Evolutionary conservation across 1,139 yeast genomes (phyloP), one percentile per base, ranked within the genome.

Genomic region (Magnusiomyces suaveolens): DNA sequence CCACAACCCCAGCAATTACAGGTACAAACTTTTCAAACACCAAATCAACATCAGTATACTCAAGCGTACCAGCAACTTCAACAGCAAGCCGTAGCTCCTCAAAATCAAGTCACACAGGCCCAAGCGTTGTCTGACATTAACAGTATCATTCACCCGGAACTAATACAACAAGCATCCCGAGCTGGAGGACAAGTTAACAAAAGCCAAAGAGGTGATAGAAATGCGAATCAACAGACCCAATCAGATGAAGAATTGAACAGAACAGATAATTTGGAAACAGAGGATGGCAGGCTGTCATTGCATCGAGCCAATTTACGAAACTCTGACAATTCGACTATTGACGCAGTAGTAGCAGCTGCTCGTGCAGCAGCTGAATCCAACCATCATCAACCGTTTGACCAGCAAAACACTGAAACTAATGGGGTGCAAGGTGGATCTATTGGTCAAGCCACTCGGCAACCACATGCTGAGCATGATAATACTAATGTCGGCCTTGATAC

Each of bases 1-100:
- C n/a, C n/a, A n/a, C n/a, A n/a, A n/a, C n/a, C n/a, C n/a, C 10
- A 29, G 6, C 48, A 46, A 29, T 2, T 16, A 20, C 48, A 46
- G 21, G 25, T 6, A 2, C 44, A 41, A 41, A 43, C 44, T 56
- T 56, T 61, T 58, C 55, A 60, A 61, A 51, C 54, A 56, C 56
- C 62, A 58, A 54, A 60, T 60, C 52, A 55, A 57, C 58, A 58
- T 62, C 59, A 43, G 61, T 62, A 59, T 52, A 50, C 58, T 59
- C 47, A 43, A 14, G 8, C 25, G 3, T 53, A 57, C 56, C 56
- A 62, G 62, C 46, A 57, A 59, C 52, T 58, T 56, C 57, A 60
- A 56, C 53, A 60, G 61, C 51, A 54, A 16, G 20, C 14, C 46
- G 24, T 16, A 41, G 20, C 25, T 23, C 24, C 12, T 18, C 23